Evolutionary conservation across 164 flowering plant species (phyloP).

Genomic region (Sedum album): DNA sequence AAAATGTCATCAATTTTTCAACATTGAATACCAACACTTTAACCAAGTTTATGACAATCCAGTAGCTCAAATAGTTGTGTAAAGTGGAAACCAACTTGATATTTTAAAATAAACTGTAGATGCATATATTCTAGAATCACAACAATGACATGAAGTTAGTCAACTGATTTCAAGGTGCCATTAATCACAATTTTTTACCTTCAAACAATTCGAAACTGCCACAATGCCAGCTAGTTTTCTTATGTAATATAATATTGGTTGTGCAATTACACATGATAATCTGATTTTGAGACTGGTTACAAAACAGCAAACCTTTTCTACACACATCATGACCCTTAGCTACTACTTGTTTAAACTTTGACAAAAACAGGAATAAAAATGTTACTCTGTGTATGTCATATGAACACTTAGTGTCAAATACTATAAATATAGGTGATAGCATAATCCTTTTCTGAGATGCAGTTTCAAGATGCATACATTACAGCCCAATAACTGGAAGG

Average conservation of each 20-base stretch:
- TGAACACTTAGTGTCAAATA: background rate
- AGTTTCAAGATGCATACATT: background rate
- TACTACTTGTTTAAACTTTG: background rate
- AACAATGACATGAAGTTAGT: background rate
- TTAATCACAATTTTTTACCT: background rate
- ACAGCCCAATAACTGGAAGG: background rate
- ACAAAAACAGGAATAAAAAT: background rate
- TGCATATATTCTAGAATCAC: background rate
- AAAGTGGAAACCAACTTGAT: background rate
- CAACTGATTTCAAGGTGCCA: background rate
- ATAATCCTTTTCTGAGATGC: too few relatives aligned
- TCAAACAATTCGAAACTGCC: background rate
- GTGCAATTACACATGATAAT: background rate
- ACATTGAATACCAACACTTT: background rate
- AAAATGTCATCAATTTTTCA: background rate
- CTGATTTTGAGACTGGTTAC: background rate
- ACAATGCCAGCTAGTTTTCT: background rate
- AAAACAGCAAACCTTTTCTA: too few relatives aligned
- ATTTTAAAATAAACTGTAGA: background rate
- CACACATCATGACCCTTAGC: background rate
- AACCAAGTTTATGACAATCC: background rate
- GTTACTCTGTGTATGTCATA: background rate
- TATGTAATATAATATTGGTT: background rate
- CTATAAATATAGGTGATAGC: background rate
- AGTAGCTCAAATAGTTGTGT: background rate